Percentiles rank a stretch among this genome's conserved stretches.
Evolutionary conservation across 2,329 filamentous ascomycete genomes (phyloP).

Genomic region (Botrytis squamosa): DNA sequence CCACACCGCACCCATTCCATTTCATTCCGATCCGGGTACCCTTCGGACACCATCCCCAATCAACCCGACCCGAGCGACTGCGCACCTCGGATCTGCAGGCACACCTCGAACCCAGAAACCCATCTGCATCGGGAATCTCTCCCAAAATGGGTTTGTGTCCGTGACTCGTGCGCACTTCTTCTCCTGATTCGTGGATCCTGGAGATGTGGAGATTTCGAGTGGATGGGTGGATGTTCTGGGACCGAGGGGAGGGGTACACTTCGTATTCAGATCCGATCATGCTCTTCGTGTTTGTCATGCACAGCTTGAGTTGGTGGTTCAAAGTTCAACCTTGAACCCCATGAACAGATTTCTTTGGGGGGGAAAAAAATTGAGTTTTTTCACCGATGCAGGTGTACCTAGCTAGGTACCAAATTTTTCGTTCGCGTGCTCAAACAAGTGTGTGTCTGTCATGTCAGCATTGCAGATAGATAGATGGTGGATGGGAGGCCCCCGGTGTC

Average conservation of each 20-base stretch:
- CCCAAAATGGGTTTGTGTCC: not conserved
- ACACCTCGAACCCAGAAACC: not conserved
- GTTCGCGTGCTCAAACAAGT: not conserved
- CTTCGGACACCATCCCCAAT: not conserved
- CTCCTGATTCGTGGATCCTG: not conserved
- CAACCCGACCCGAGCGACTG: not conserved
- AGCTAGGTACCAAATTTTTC: too few species aligned
- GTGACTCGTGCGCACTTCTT: fast-evolving
- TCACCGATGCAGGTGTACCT: not conserved
- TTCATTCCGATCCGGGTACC: not conserved
- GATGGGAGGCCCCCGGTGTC: too few species aligned
- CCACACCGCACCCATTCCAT: not conserved
- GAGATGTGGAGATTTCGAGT: not conserved
- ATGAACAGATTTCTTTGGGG: not conserved
- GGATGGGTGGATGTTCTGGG: not conserved
- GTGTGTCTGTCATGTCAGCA: not conserved
- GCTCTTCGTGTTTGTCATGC: not conserved
- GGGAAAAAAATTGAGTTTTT: not conserved
- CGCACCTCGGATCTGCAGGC: not conserved
- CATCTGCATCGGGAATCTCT: not conserved
- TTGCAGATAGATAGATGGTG: not conserved
- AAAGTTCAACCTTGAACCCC: not conserved
- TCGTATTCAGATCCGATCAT: slow-evolving; percentile 9
- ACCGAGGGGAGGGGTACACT: not conserved
- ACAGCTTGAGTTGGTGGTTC: not conserved